phyloP scores from a whole-genome alignment of 352 stramenopile species.

The Pythium periplocum region DNA sequence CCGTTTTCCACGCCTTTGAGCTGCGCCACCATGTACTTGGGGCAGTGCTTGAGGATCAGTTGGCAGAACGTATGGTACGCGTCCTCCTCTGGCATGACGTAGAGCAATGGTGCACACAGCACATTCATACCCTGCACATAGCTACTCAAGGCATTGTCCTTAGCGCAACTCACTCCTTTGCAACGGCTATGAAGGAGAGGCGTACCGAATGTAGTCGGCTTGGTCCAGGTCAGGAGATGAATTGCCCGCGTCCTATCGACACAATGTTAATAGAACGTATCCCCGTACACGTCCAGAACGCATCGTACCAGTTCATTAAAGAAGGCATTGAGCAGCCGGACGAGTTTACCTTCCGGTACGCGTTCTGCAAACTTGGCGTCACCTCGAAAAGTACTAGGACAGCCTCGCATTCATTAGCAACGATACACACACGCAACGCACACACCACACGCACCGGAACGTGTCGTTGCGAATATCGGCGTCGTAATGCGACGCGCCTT shows the following conservation, averaged over 20 bases:
- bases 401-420: not conserved
- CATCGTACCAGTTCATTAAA: slow-evolving; percentile 70
- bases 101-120: slow-evolving; percentile 86
- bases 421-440: not conserved
- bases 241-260: too few species aligned
- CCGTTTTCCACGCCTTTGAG: slow-evolving; percentile 80
- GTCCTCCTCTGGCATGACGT: slow-evolving; percentile 88
- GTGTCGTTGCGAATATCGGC: slow-evolving; percentile 90
- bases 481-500: slow-evolving; percentile 78
- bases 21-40: slow-evolving; percentile 86
- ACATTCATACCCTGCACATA: slow-evolving; percentile 95
- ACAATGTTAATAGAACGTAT: too few species aligned
- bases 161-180: not conserved
- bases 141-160: not conserved
- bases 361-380: slow-evolving; percentile 84
- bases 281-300: too few species aligned
- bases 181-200: not conserved
- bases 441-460: slow-evolving; percentile 33
- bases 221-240: too few species aligned
- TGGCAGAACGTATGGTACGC: slow-evolving; percentile 89
- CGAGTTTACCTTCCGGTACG: slow-evolving; percentile 89
- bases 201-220: slow-evolving; percentile 16
- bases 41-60: slow-evolving; percentile 84
- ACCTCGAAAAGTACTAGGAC: slow-evolving; percentile 72
- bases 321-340: slow-evolving; percentile 89